These are phyloP conservation scores for Scleromitrula shiraiana DNA, from an alignment of 2,329 filamentous ascomycete species.

Conservation along the genomic window DNA sequence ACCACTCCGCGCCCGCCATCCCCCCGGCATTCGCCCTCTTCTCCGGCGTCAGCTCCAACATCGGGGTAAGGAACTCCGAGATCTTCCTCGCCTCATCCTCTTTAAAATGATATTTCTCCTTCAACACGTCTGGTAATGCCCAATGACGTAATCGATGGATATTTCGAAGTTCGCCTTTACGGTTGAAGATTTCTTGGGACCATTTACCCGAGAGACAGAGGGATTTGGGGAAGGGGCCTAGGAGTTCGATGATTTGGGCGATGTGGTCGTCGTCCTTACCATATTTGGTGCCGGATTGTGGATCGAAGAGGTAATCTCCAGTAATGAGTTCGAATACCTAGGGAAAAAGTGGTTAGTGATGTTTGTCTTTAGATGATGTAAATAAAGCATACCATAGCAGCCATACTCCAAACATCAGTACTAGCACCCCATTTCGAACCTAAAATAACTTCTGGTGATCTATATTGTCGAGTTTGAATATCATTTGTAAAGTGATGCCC, in stretches of 20 bases:
- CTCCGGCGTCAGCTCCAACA: slow-evolving; percentile 84
- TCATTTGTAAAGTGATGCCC: slow-evolving; percentile 99
- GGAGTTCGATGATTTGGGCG: slow-evolving; percentile 94
- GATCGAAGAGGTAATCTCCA: slow-evolving; percentile 96
- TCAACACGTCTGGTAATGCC: slow-evolving; percentile 85
- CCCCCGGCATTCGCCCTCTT: slow-evolving; percentile 91
- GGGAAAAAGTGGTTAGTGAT: not conserved
- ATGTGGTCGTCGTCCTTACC: slow-evolving; percentile 99
- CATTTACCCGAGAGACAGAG: slow-evolving; percentile 90
- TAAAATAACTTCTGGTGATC: slow-evolving; percentile 93
- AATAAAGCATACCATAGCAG: slow-evolving; percentile 73
- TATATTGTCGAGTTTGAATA: slow-evolving; percentile 95
- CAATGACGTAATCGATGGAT: slow-evolving; percentile 95
- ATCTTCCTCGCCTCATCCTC: slow-evolving; percentile 74
- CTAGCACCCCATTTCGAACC: slow-evolving; percentile 99
- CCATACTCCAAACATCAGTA: slow-evolving; percentile 99
- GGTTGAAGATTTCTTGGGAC: slow-evolving; percentile 98
- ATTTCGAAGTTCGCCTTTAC: slow-evolving; percentile 93
- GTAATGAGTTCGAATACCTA: slow-evolving; percentile 97
- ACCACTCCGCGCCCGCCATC: slow-evolving; percentile 79
- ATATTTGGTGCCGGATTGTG: slow-evolving; percentile 96
- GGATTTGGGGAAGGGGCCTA: slow-evolving; percentile 87
- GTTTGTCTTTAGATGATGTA: not conserved
- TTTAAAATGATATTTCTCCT: slow-evolving; percentile 94
- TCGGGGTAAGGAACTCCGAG: slow-evolving; percentile 75